Percentiles rank a stretch among this genome's conserved stretches.
Conservation (phyloP, 2,329 filamentous ascomycete species). For the Phaeoacremonium minimum region DNA sequence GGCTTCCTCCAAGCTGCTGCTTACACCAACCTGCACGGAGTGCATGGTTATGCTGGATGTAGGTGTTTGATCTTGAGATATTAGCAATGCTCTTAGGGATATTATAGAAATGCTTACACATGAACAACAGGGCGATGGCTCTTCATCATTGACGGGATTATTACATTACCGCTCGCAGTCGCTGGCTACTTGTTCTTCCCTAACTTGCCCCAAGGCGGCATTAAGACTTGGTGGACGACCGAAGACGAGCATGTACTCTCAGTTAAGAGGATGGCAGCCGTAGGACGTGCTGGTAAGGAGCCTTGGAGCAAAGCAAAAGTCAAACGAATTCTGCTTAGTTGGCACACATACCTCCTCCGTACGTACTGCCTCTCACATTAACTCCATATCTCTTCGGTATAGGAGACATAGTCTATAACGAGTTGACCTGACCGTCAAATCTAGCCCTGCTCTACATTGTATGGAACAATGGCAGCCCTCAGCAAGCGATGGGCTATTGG, state of each 20-base stretch:
- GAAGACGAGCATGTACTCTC: slow-evolving; percentile 27
- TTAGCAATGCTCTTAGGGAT: too few relatives aligned
- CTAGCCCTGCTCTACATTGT: slow-evolving; percentile 26
- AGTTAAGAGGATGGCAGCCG: slow-evolving; percentile 22
- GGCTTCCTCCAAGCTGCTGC: slow-evolving; percentile 50
- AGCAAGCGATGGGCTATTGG: slow-evolving; percentile 34
- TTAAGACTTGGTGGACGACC: slow-evolving; percentile 29
- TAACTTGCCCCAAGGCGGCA: slow-evolving; percentile 35
- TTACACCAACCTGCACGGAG: slow-evolving; percentile 31
- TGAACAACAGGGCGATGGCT: slow-evolving; percentile 32
- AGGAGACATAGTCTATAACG: too few relatives aligned
- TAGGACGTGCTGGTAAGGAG: slow-evolving; percentile 28
- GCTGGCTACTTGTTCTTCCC: slow-evolving; percentile 47
- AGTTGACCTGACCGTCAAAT: not conserved
- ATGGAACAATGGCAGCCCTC: slow-evolving; percentile 30
- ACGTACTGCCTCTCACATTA: slow-evolving; percentile 5
- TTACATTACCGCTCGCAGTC: slow-evolving; percentile 46
- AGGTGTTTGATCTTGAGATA: too few relatives aligned
- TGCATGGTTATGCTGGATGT: slow-evolving; percentile 43
- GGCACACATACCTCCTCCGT: slow-evolving; percentile 33
- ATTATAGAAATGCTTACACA: not conserved
- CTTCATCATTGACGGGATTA: slow-evolving; percentile 42
- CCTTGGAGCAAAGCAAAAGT: slow-evolving; percentile 28
- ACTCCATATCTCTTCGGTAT: not conserved
- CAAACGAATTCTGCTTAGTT: slow-evolving; percentile 26